A percentile compares a stretch with the other conserved stretches of the same genome.
phyloP scores from a whole-genome alignment of 179 eudicot species.

The Beta macrorhiza region DNA sequence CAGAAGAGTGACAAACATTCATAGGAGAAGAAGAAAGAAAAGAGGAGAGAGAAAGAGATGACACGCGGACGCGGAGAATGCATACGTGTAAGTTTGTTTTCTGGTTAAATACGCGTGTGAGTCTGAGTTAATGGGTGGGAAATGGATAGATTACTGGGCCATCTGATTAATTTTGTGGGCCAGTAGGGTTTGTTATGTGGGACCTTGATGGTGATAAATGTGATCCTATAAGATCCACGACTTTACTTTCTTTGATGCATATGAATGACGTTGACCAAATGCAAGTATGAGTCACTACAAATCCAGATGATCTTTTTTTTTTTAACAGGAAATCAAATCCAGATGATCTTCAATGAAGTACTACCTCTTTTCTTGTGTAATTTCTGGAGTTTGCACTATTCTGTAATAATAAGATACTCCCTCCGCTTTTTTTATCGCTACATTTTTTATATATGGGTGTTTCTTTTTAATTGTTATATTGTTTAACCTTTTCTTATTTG shows the following conservation, averaged over 20 bases:
- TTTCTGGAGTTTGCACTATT: no score
- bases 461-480: no score
- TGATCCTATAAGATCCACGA: not conserved
- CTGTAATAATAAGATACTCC: no score
- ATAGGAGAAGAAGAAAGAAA: not conserved
- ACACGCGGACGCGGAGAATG: conserved; percentile 10
- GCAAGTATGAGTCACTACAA: not conserved
- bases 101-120: not conserved
- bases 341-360: no score
- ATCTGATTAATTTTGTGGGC: not conserved
- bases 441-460: no score
- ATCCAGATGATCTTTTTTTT: no score
- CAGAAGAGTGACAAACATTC: conserved; percentile 25
- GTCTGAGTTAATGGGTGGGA: not conserved
- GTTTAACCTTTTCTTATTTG: no score
- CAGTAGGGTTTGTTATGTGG: not conserved
- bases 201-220: not conserved
- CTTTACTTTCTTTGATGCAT: not conserved
- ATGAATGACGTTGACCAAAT: not conserved
- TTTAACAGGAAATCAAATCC: no score
- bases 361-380: no score
- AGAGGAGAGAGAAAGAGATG: not conserved
- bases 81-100: conserved; percentile 24
- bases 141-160: not conserved
- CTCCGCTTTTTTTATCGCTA: no score